Evolutionary conservation across 2,329 filamentous ascomycete species (phyloP).

Genomic region (Escovopsis weberi): DNA sequence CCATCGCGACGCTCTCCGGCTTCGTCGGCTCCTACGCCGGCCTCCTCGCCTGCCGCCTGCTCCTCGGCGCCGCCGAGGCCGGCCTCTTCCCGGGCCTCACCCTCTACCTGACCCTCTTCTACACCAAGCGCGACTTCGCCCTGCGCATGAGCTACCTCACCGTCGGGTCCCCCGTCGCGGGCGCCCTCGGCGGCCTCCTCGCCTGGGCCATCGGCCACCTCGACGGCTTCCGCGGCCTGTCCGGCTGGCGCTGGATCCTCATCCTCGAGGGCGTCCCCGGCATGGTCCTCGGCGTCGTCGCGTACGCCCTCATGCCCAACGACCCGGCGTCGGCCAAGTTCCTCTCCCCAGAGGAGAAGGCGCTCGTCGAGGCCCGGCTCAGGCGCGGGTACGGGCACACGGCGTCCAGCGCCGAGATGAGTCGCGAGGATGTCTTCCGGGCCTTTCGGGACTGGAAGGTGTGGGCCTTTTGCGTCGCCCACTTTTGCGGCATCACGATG

Average conservation of each 20-base stretch:
- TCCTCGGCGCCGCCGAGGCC: conserved; percentile 55
- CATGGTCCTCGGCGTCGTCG: conserved; percentile 19
- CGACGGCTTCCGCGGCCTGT: conserved; percentile 48
- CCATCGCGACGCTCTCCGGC: conserved; percentile 56
- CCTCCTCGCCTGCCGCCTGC: conserved; percentile 52
- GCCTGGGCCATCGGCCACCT: conserved; percentile 62
- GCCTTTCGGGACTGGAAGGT: conserved; percentile 65
- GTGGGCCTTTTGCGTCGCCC: conserved; percentile 52
- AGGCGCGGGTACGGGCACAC: conserved; percentile 33
- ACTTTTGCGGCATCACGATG: conserved; percentile 64
- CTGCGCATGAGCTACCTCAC: conserved; percentile 62
- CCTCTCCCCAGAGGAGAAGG: conserved; percentile 42
- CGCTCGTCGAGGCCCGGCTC: conserved; percentile 40
- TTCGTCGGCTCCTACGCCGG: conserved; percentile 50
- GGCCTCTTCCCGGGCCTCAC: conserved; percentile 56
- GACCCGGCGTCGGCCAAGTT: conserved; percentile 41
- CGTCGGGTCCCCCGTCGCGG: conserved; percentile 54
- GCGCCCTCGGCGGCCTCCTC: conserved; percentile 56
- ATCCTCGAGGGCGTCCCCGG: conserved; percentile 36
- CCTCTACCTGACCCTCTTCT: conserved; percentile 61
- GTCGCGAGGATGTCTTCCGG: conserved; percentile 46
- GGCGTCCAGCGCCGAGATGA: conserved; percentile 29
- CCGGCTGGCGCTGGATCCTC: conserved; percentile 61
- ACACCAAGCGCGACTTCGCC: conserved; percentile 58
- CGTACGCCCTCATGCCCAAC: conserved; percentile 22